Conservation (phyloP, 768 basidiomycete genomes). For the Lyophyllum atratum region DNA sequence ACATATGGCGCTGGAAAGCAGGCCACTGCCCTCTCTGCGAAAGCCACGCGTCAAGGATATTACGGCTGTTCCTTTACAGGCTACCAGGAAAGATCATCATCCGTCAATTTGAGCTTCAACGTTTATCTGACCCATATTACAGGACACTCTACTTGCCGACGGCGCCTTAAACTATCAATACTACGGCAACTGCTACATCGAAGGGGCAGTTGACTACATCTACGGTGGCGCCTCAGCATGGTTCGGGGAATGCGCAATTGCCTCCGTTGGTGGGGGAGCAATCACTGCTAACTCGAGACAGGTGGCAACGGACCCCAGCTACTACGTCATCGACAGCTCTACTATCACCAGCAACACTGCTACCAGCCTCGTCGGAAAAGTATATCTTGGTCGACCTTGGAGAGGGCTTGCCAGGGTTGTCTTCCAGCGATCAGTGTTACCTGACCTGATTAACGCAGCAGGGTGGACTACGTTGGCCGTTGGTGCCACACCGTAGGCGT, state of each 20-base stretch:
- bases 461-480: constrained; percentile 28
- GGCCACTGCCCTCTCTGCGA: constrained; percentile 26
- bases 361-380: constrained; percentile 19
- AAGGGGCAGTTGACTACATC: constrained; percentile 30
- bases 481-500: constrained; percentile 23
- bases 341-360: constrained; percentile 20
- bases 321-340: constrained; percentile 29
- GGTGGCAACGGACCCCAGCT: constrained; percentile 18
- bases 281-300: constrained; percentile 29
- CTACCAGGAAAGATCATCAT: constrained; percentile 17
- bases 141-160: constrained; percentile 28
- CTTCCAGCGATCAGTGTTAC: constrained; percentile 25
- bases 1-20: constrained; percentile 26
- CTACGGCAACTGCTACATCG: constrained; percentile 30
- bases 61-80: constrained; percentile 26
- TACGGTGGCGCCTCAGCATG: constrained; percentile 27
- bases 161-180: constrained; percentile 24
- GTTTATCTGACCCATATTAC: not conserved
- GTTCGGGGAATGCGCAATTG: constrained; percentile 29
- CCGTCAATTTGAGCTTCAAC: not conserved
- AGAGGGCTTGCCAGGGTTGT: constrained; percentile 25
- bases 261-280: constrained; percentile 26
- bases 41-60: constrained; percentile 22
- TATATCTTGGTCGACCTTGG: constrained; percentile 23
- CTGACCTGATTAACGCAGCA: constrained; percentile 23